These are phyloP conservation scores for Asparagopsis taxiformis DNA, from an alignment of 31 red algal species.

Conservation along the genomic window DNA sequence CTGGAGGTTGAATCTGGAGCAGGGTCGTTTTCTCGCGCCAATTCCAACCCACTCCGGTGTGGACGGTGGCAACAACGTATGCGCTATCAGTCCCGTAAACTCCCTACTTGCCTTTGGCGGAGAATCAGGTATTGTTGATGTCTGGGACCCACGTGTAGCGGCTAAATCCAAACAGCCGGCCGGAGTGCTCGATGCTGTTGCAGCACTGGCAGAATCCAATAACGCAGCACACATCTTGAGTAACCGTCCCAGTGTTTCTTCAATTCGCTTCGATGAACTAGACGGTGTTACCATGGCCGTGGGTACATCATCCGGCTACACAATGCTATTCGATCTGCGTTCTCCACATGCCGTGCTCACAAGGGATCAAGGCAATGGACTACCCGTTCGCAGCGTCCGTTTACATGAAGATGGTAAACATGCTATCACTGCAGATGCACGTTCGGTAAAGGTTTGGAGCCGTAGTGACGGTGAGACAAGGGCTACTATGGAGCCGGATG, in stretches of 20 bases:
- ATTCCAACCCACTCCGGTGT: constrained; percentile 46
- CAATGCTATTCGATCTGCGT: constrained; percentile 84
- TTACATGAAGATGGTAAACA: constrained; percentile 56
- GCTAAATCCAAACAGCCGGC: constrained; percentile 18
- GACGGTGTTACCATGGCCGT: constrained; percentile 70
- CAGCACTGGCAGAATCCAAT: constrained; percentile 20
- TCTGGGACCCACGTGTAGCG: constrained; percentile 77
- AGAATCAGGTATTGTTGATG: constrained; percentile 67
- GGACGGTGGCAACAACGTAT: constrained; percentile 65
- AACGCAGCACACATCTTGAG: background rate
- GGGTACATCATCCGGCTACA: constrained; percentile 66
- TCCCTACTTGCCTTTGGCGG: constrained; percentile 82
- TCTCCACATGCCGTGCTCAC: constrained; percentile 36
- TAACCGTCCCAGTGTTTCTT: constrained; percentile 4
- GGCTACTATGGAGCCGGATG: constrained; percentile 73
- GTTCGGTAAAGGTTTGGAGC: constrained; percentile 87
- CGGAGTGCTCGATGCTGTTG: constrained; percentile 40
- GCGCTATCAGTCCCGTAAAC: constrained; percentile 71
- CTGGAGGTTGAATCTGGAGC: constrained; percentile 95
- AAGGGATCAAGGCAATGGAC: constrained; percentile 76
- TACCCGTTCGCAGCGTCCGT: constrained; percentile 55
- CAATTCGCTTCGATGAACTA: constrained; percentile 62
- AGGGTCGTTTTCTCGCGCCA: constrained; percentile 87
- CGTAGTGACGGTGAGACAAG: constrained; percentile 33
- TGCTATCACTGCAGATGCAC: constrained; percentile 65